Conservation (phyloP, 305 asterid species). For the Galium porrigens region DNA sequence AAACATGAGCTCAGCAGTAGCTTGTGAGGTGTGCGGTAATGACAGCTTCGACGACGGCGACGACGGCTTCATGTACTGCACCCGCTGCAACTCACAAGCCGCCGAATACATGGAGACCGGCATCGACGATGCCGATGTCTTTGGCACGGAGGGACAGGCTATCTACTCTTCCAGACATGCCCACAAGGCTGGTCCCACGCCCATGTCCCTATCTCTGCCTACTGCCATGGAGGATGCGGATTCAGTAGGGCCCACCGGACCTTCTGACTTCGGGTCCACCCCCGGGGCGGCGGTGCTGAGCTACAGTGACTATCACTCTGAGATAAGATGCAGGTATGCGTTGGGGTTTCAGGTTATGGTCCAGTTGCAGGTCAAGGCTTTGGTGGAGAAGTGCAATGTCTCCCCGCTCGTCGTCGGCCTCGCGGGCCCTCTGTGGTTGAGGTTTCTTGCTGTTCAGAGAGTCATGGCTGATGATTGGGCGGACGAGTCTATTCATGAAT, state of each 20-base stretch:
- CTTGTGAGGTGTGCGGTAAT: conserved; percentile 37
- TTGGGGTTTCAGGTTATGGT: conserved; percentile 46
- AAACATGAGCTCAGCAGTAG: conserved; percentile 14
- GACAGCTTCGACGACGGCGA: conserved; percentile 26
- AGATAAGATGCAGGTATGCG: conserved; percentile 43
- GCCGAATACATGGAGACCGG: conserved; percentile 35
- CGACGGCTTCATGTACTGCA: conserved; percentile 52
- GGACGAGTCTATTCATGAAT: conserved; percentile 35
- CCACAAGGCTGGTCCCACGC: conserved; percentile 20
- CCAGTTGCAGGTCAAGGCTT: conserved; percentile 46
- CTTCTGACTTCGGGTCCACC: conserved; percentile 34
- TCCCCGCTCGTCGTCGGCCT: conserved; percentile 53
- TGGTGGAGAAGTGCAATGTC: conserved; percentile 44
- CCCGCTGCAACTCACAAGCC: conserved; percentile 39
- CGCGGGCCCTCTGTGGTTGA: conserved; percentile 53
- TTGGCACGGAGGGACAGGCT: conserved; percentile 14
- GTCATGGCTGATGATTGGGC: conserved; percentile 62
- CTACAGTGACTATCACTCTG: conserved; percentile 33
- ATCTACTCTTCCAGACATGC: conserved; percentile 22
- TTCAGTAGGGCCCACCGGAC: conserved; percentile 27
- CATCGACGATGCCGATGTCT: conserved; percentile 34
- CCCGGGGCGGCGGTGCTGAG: conserved; percentile 12
- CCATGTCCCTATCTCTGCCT: conserved; percentile 22
- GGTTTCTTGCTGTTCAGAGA: conserved; percentile 41
- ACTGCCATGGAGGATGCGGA: conserved; percentile 20